These are phyloP conservation scores for Haematococcus lacustris DNA, from an alignment of 139 green algal genomes.

Conservation along the genomic window DNA sequence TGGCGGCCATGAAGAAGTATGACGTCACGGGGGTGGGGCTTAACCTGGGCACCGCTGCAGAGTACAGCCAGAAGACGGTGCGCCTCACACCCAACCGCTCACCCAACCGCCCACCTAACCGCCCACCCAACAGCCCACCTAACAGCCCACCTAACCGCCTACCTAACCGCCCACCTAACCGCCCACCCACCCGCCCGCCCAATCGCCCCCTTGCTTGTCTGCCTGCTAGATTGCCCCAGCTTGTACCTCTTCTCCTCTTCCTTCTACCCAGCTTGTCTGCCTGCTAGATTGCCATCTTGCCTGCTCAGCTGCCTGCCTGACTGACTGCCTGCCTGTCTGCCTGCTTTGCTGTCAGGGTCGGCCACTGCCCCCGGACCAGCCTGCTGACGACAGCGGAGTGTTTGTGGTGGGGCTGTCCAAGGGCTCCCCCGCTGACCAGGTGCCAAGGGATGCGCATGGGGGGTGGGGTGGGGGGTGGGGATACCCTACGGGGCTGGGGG, in stretches of 20 bases:
- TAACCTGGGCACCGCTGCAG: slow-evolving; percentile 80
- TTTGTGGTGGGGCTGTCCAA: slow-evolving; percentile 82
- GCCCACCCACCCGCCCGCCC: too few relatives aligned
- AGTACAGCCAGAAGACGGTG: slow-evolving; percentile 66
- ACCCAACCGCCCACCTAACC: too few relatives aligned
- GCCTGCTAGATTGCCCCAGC: too few relatives aligned
- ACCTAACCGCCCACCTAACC: too few relatives aligned
- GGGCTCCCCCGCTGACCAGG: slow-evolving; percentile 58
- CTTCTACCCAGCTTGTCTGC: background rate
- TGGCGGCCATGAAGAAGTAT: slow-evolving; percentile 85
- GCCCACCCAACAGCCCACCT: too few relatives aligned
- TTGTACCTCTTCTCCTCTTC: background rate
- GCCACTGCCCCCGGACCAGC: slow-evolving; percentile 8
- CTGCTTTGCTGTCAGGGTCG: slow-evolving; percentile 21
- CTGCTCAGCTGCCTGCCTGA: background rate
- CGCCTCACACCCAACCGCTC: too few relatives aligned
- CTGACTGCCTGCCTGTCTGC: background rate
- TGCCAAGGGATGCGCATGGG: too few relatives aligned
- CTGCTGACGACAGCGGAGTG: slow-evolving; percentile 26
- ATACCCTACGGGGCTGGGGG: too few relatives aligned
- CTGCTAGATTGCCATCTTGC: background rate
- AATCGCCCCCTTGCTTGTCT: too few relatives aligned
- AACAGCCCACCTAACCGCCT: too few relatives aligned
- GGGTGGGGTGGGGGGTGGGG: too few relatives aligned
- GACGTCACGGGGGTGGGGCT: slow-evolving; percentile 91